These are phyloP conservation scores for Blastobotrys indianensis DNA, from an alignment of 1,139 yeast genomes.

Conservation along the genomic window DNA sequence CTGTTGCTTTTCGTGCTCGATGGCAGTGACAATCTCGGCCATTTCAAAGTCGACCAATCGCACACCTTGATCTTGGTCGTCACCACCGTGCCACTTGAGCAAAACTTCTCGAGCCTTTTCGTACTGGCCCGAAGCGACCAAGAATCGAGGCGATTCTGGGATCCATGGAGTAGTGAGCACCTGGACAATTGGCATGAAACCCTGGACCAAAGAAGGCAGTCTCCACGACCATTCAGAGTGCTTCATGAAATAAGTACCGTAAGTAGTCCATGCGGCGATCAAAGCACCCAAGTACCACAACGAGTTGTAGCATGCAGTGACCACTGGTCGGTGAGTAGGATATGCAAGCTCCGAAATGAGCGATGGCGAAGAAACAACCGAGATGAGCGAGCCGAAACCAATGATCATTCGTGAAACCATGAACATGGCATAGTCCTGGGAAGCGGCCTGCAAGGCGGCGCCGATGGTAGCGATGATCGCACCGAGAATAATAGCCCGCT, in stretches of 20 bases:
- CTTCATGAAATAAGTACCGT: slow-evolving; percentile 36
- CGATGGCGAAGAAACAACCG: slow-evolving; percentile 37
- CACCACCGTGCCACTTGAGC: slow-evolving; percentile 10
- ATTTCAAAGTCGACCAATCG: slow-evolving; percentile 21
- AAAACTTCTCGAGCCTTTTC: slow-evolving; percentile 46
- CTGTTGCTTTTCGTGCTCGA: slow-evolving; percentile 18
- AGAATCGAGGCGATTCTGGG: slow-evolving; percentile 68
- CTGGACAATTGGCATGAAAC: slow-evolving; percentile 37
- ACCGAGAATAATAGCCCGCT: slow-evolving; percentile 7
- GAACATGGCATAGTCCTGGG: slow-evolving; percentile 10
- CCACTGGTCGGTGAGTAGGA: slow-evolving; percentile 42
- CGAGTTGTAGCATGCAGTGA: slow-evolving; percentile 45
- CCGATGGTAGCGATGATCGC: slow-evolving; percentile 8
- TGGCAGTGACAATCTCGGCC: slow-evolving; percentile 21
- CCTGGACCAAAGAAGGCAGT: slow-evolving; percentile 41
- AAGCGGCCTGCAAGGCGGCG: slow-evolving; percentile 11
- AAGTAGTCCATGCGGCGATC: slow-evolving; percentile 51
- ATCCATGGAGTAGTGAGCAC: slow-evolving; percentile 26
- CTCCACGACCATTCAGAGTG: slow-evolving; percentile 39
- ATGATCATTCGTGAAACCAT: slow-evolving; percentile 9
- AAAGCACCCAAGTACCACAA: slow-evolving; percentile 52
- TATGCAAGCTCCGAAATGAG: slow-evolving; percentile 38
- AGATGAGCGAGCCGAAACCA: slow-evolving; percentile 33
- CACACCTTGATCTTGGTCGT: slow-evolving; percentile 13
- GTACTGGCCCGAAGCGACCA: slow-evolving; percentile 61